phyloP scores from a whole-genome alignment of 768 basidiomycete species.

The Vararia minispora region DNA sequence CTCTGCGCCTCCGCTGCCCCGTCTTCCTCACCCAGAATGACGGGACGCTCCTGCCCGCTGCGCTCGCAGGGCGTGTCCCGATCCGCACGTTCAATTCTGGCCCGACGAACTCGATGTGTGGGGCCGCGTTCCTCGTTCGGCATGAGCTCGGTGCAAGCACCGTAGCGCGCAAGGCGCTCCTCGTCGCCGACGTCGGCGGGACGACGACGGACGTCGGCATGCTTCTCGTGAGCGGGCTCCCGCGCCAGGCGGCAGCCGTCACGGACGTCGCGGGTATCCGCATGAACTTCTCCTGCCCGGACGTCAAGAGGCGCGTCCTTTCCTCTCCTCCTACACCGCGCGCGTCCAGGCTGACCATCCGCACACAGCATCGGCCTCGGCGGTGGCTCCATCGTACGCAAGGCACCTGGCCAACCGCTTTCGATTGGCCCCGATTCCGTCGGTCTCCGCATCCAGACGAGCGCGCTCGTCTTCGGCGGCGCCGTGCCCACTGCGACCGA shows the following conservation, averaged over 20 bases:
- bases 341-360: slow-evolving; percentile 21
- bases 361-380: slow-evolving; percentile 46
- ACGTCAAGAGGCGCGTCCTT: slow-evolving; percentile 25
- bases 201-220: slow-evolving; percentile 60
- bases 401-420: slow-evolving; percentile 22
- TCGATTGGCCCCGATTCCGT: slow-evolving; percentile 57
- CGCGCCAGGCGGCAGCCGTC: slow-evolving; percentile 50
- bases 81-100: slow-evolving; percentile 41
- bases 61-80: slow-evolving; percentile 41
- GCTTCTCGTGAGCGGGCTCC: slow-evolving; percentile 47
- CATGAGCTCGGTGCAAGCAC: slow-evolving; percentile 2
- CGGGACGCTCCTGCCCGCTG: slow-evolving; percentile 39
- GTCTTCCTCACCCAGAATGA: slow-evolving; percentile 53
- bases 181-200: slow-evolving; percentile 56
- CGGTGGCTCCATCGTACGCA: slow-evolving; percentile 40
- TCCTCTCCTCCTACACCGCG: background rate
- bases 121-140: slow-evolving; percentile 24
- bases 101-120: slow-evolving; percentile 6
- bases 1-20: slow-evolving; percentile 34
- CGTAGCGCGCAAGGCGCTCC: slow-evolving; percentile 24
- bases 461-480: slow-evolving; percentile 47
- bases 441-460: slow-evolving; percentile 39
- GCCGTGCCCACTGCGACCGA: slow-evolving; percentile 49
- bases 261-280: slow-evolving; percentile 50
- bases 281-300: slow-evolving; percentile 51